Base-by-base conservation (phyloP, 768 basidiomycete genomes). In the Suillus plorans region DNA sequence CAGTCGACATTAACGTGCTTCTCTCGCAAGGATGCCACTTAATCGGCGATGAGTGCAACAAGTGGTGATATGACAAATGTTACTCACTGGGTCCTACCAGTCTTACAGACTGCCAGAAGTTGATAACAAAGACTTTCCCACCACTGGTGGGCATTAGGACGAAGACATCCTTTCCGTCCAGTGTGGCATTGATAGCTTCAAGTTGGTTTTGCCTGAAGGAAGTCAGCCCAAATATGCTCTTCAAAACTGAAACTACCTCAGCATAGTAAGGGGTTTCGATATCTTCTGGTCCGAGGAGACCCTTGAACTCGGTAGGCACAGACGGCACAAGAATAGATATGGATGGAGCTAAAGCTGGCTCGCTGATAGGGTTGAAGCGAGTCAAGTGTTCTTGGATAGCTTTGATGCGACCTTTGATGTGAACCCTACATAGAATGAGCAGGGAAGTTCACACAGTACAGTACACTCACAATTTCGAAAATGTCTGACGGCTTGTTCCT, bases 101-200 rank as follows among this genome's bases (percentile, higher is more conserved):
- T 78, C 44, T 78, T 77, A 71, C 95, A 92, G 41, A 97, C 82
- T 2, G 95, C 95, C 0, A 97, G 97, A 1, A 99, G 87, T 74
- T 98, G 89, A 75, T 89, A 95, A 69, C 91, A 94, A 45, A 95
- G 80, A 70, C 90, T 92, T 78, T 95, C 1, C 94, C 94, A 5
- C 95, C 95, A 44, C 95, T 95, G 1, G 97, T 99, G 1, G 97
- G 97, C 87, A 98, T 96, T 9, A 99, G 83, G 20, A 98, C 92
- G 68, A 99, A 95, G 20, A 94, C 93, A 71, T 99, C 97, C 62
- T 82, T 85, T 9, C 91, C 94, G 2, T 82, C 80, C 75, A 99
- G 79, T 0, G 91, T 37, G 36, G 36, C 9, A 7, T 37, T 12
- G 10, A 12, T 37, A 37, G 9, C 36, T 37, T 37, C 36, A 12